Evolutionary conservation across 192 early-diverging fungal genomes (phyloP), one percentile per base, ranked within the genome.

Genomic region (Phlyctochytrium bullatum): DNA sequence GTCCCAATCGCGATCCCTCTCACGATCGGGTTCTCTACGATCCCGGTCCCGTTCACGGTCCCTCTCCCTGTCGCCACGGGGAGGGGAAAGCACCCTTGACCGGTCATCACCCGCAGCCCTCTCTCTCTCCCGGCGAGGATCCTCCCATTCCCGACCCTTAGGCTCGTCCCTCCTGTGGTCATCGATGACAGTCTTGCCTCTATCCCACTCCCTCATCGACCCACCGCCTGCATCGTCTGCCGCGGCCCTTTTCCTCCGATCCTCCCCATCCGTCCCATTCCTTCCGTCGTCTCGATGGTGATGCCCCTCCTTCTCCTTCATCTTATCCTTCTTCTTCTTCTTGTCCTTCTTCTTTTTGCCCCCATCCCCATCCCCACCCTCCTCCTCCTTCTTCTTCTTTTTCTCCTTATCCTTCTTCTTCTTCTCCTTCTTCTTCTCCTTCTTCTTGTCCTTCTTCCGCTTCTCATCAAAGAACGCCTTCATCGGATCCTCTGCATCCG

Each of bases 401-500:
- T 70, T 47, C 47, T 71, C 52, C 61, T 77, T 74, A 47, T 67
- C 67, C 50, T 73, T 72, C 60, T 76, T 66, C 64, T 73, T 69
- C 25, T 40, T 32, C 59, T 31, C 40, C 61, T 76, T 72, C 53
- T 61, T 60, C 33, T 51, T 52, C 36, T 52, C 59, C 36, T 79
- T 76, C 35, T 40, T 36, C 29, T 53, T 54, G 61, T 73, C 65
- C 59, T 71, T 65, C 17, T 30, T 63, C 28, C 59, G 33, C 58
- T 75, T 74, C 59, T 74, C 51, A 27, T 40, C 32, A 23, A 74
- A 32, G 70, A 64, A 75, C 16, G 28, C 75, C 0, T 69, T 68
- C 78, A 80, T 80, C 0, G 78, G 78, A 64, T 80, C 78, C 59
- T 80, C 78, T 47, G 66, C 51, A 40, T 77, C 78, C 6, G 72